A percentile compares a stretch with the other conserved stretches of the same genome.
phyloP scores from a whole-genome alignment of 768 basidiomycete species.

The Podaxis mareebaensis region DNA sequence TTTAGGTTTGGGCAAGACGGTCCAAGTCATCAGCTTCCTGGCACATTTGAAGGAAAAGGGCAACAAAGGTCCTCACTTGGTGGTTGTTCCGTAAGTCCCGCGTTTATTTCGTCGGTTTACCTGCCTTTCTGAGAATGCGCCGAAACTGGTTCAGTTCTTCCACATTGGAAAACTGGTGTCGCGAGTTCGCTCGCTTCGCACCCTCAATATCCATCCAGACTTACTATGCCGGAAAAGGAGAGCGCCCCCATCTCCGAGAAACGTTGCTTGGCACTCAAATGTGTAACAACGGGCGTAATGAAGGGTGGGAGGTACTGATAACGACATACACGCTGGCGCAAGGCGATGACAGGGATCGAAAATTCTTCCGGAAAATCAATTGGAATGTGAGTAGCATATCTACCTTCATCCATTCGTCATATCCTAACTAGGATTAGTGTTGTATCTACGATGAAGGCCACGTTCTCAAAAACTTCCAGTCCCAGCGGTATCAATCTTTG shows the following conservation, averaged over 20 bases:
- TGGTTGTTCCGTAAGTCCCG: constrained; percentile 87
- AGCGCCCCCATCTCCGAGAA: constrained; percentile 72
- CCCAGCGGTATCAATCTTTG: constrained; percentile 91
- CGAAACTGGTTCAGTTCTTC: constrained; percentile 63
- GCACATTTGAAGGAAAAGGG: constrained; percentile 83
- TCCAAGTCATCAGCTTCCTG: constrained; percentile 97
- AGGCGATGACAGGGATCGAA: constrained; percentile 86
- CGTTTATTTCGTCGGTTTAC: neutral
- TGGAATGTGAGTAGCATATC: constrained; percentile 76
- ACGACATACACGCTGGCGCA: constrained; percentile 96
- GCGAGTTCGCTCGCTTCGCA: constrained; percentile 92
- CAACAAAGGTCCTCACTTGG: constrained; percentile 81
- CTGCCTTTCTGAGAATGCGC: constrained; percentile 15
- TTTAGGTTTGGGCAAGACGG: constrained; percentile 94
- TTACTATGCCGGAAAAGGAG: constrained; percentile 93
- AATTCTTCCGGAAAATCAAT: constrained; percentile 87
- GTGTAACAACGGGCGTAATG: constrained; percentile 43
- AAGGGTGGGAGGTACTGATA: constrained; percentile 90
- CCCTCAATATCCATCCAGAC: constrained; percentile 84
- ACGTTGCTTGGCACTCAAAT: constrained; percentile 65
- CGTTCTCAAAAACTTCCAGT: constrained; percentile 95
- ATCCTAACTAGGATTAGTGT: constrained; percentile 48
- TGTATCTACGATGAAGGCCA: constrained; percentile 98
- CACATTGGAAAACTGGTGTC: constrained; percentile 97
- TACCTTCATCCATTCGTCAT: neutral